phyloP scores from a whole-genome alignment of 345 rosid species.

The Citrus unshiu region DNA sequence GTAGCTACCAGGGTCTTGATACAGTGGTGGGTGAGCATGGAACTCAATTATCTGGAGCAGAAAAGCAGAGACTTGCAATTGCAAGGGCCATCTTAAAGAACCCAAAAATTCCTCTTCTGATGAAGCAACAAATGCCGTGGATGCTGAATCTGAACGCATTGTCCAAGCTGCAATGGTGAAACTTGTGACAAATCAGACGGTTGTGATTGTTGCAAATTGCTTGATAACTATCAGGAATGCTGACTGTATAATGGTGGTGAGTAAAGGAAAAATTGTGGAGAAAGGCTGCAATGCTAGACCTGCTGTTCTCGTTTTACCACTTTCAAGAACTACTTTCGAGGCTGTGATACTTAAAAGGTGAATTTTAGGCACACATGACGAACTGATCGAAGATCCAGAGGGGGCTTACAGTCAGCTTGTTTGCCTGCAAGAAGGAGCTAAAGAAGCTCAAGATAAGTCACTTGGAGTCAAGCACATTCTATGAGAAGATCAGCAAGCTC shows the following conservation, averaged over 20 bases:
- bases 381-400: slow-evolving; percentile 50
- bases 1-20: slow-evolving; percentile 48
- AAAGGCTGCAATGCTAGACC: slow-evolving; percentile 39
- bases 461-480: background rate
- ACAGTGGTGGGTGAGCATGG: slow-evolving; percentile 93
- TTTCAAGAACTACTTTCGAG: background rate
- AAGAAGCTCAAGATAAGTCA: slow-evolving; percentile 23
- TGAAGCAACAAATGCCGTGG: slow-evolving; percentile 81
- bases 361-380: slow-evolving; percentile 50
- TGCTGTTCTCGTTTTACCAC: background rate
- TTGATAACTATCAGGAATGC: slow-evolving; percentile 76
- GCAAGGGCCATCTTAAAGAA: slow-evolving; percentile 79
- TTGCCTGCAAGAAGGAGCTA: slow-evolving; percentile 66
- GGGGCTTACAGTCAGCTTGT: slow-evolving; percentile 77
- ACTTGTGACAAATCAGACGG: slow-evolving; percentile 59
- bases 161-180: slow-evolving; percentile 76
- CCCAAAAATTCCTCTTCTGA: slow-evolving; percentile 84
- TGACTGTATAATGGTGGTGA: slow-evolving; percentile 63
- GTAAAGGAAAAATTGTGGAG: slow-evolving; percentile 70
- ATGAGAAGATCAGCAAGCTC: slow-evolving; percentile 23
- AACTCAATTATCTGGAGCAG: slow-evolving; percentile 68
- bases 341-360: background rate
- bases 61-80: slow-evolving; percentile 63
- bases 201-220: slow-evolving; percentile 82
- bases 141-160: slow-evolving; percentile 75